Evolutionary conservation across 805 yeast genomes (phyloP).

Genomic region (Kodamaea fukazawae): DNA sequence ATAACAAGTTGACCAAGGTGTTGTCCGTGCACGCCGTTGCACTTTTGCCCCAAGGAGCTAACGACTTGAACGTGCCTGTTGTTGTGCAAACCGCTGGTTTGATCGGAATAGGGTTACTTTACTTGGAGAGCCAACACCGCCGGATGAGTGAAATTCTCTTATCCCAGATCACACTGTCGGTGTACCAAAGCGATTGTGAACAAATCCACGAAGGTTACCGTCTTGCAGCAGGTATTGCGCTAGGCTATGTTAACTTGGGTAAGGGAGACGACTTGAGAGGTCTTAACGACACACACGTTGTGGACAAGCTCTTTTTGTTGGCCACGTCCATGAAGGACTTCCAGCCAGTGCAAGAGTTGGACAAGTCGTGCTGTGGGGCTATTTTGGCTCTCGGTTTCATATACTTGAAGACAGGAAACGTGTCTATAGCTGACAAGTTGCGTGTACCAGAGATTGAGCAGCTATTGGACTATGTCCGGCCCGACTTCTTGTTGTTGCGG

Average conservation of each 20-base stretch:
- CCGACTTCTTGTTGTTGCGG: conserved; percentile 69
- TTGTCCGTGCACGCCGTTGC: conserved; percentile 92
- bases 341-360: conserved; percentile 55
- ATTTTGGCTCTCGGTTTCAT: conserved; percentile 72
- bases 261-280: conserved; percentile 62
- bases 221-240: conserved; percentile 81
- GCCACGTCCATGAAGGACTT: conserved; percentile 63
- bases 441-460: conserved; percentile 58
- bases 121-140: conserved; percentile 73
- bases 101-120: conserved; percentile 84
- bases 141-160: conserved; percentile 79
- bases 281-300: conserved; percentile 59
- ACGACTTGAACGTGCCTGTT: conserved; percentile 77
- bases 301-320: conserved; percentile 55
- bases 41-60: conserved; percentile 84
- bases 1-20: conserved; percentile 83
- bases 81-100: conserved; percentile 90
- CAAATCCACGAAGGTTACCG: conserved; percentile 76
- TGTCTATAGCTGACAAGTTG: conserved; percentile 57
- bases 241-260: conserved; percentile 83
- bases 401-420: conserved; percentile 64
- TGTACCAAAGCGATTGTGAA: conserved; percentile 52
- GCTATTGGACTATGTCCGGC: conserved; percentile 67
- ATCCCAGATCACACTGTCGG: conserved; percentile 60
- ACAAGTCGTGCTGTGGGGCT: conserved; percentile 71